Percentiles rank a stretch among this genome's conserved stretches.
Conservation (phyloP, 2,329 filamentous ascomycete genomes). For the Aspergillus phoenicis region DNA sequence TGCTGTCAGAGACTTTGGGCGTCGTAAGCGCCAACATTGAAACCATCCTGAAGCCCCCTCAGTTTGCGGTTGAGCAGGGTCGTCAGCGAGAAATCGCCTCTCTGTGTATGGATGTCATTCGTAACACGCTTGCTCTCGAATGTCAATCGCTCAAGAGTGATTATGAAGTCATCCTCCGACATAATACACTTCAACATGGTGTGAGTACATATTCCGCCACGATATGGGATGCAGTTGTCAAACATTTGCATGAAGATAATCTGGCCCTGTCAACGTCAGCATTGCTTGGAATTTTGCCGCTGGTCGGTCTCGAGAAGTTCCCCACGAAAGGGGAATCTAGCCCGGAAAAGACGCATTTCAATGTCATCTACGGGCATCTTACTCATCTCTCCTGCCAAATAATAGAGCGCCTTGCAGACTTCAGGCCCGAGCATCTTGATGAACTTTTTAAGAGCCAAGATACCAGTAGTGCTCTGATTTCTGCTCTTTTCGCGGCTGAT, state of each 20-base stretch:
- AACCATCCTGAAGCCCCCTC: slow-evolving; percentile 60
- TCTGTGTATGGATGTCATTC: slow-evolving; percentile 65
- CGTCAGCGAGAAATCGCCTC: slow-evolving; percentile 57
- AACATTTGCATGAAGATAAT: slow-evolving; percentile 67
- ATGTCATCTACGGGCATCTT: slow-evolving; percentile 66
- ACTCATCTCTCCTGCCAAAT: slow-evolving; percentile 69
- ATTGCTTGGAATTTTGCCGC: slow-evolving; percentile 67
- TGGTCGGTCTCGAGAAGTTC: slow-evolving; percentile 77
- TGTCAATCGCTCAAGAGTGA: slow-evolving; percentile 70
- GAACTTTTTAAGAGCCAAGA: slow-evolving; percentile 68
- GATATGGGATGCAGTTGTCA: slow-evolving; percentile 77
- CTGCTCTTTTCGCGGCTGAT: slow-evolving; percentile 79
- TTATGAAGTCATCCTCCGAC: slow-evolving; percentile 65
- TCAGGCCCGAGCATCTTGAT: slow-evolving; percentile 69
- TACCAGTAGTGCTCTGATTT: slow-evolving; percentile 73
- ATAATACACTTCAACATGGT: slow-evolving; percentile 65
- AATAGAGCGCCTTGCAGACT: slow-evolving; percentile 77
- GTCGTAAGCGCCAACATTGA: slow-evolving; percentile 54
- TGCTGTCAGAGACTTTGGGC: slow-evolving; percentile 52
- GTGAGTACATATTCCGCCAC: slow-evolving; percentile 70
- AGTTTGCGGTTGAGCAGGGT: slow-evolving; percentile 50
- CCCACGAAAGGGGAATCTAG: slow-evolving; percentile 50
- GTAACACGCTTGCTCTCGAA: slow-evolving; percentile 69
- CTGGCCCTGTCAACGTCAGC: slow-evolving; percentile 74
- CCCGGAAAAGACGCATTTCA: slow-evolving; percentile 71